Evolutionary conservation across 192 early-diverging fungal genomes (phyloP), one percentile per base, ranked within the genome.

Genomic region (Backusella circina): DNA sequence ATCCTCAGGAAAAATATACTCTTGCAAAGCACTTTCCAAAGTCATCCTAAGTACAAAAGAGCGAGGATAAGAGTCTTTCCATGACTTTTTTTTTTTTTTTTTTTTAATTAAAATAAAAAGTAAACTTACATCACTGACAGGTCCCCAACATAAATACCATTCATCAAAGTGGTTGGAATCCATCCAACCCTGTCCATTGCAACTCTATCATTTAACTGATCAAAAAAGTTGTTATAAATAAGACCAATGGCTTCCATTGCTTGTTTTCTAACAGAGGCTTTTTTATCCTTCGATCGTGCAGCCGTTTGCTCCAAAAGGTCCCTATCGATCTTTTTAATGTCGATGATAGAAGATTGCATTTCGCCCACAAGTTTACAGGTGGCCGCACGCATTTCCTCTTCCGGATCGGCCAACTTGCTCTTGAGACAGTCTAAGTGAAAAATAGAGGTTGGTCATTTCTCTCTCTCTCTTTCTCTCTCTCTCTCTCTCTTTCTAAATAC

Each of bases 231-330:
- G 70, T 91, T 89, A 76, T 92, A 99, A 1, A 97, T 83, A 8
- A 80, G 76, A 3, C 93, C 86, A 7, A 97, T 78, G 2, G 93
- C 80, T 0, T 87, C 79, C 70, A 96, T 91, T 2, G 97, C 95
- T 78, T 93, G 94, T 33, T 87, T 83, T n/a, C 93, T 84, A n/a
- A 92, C 87, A 1, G 74, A 66, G 18, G 8, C 30, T 83, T 94
- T 94, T 68, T 95, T 95, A 81, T 99, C 97, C 67, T 90, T 92
- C 84, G 96, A 93, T n/a, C 97, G 89, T 65, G 91, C 86, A 23
- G 89, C 92, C 5, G 95, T 78, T 64, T 86, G 85, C 32, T 85
- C 67, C 35, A 94, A 65, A 4, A 92, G 85, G 16, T 82, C 71
- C 51, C 90, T 87, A 30, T 89, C 86, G 1, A 91, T 79, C 15